Percentiles rank a stretch among this genome's conserved stretches.
Conservation (phyloP, 805 yeast genomes). For the Saccharomyces kudriavzevii region DNA sequence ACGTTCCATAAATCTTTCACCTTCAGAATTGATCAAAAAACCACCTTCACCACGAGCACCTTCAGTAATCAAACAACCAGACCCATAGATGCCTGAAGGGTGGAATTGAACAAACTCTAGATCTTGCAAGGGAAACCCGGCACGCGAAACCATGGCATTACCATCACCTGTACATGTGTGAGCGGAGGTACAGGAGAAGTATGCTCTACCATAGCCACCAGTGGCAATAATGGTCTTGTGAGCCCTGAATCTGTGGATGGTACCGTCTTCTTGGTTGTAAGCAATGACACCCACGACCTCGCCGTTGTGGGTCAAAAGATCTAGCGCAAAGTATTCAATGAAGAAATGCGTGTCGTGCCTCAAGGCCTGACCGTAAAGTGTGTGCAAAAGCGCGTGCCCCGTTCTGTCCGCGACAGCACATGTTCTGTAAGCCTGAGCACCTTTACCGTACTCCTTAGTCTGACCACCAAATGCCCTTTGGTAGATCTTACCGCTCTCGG, state of each 20-base stretch:
- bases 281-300: conserved; percentile 96
- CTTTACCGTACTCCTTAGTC: conserved; percentile 88
- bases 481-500: conserved; percentile 91
- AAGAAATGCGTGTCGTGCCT: conserved; percentile 96
- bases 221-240: conserved; percentile 96
- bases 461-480: conserved; percentile 99
- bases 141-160: conserved; percentile 95
- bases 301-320: conserved; percentile 88
- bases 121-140: conserved; percentile 96
- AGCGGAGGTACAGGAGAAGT: conserved; percentile 97
- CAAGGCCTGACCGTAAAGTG: conserved; percentile 91
- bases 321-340: conserved; percentile 94
- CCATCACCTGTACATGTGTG: conserved; percentile 99
- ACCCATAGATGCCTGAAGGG: conserved; percentile 98
- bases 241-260: conserved; percentile 93
- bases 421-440: conserved; percentile 98
- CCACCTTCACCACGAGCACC: conserved; percentile 99
- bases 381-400: conserved; percentile 93
- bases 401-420: conserved; percentile 99
- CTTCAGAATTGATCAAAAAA: conserved; percentile 87
- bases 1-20: conserved; percentile 99
- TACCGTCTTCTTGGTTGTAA: conserved; percentile 97
- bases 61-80: conserved; percentile 97
- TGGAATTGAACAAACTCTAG: conserved; percentile 97
- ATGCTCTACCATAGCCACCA: conserved; percentile 98